Evolutionary conservation across 1,139 yeast genomes (phyloP).

Genomic region (Scheffersomyces cryptocercus): DNA sequence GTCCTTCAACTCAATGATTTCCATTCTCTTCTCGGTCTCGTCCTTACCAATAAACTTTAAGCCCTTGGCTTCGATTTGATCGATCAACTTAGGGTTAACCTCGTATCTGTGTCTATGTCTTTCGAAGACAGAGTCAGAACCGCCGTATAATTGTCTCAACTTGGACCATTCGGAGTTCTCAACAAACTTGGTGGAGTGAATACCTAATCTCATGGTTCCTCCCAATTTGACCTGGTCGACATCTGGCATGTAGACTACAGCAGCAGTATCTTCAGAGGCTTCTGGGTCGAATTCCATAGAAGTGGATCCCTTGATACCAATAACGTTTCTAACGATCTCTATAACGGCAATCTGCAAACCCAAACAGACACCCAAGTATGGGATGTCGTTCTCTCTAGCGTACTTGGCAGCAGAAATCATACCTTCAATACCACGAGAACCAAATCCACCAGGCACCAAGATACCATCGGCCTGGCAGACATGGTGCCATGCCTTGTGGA

Average conservation of each 20-base stretch:
- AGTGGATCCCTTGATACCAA: slow-evolving; percentile 69
- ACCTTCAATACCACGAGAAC: slow-evolving; percentile 96
- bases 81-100: slow-evolving; percentile 83
- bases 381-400: slow-evolving; percentile 93
- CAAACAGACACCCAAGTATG: slow-evolving; percentile 94
- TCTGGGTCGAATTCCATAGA: slow-evolving; percentile 82
- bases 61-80: slow-evolving; percentile 71
- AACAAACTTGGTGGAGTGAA: slow-evolving; percentile 85
- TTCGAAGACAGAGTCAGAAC: slow-evolving; percentile 68
- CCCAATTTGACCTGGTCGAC: slow-evolving; percentile 95
- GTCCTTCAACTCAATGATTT: slow-evolving; percentile 73
- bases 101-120: slow-evolving; percentile 99
- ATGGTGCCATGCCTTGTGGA: slow-evolving; percentile 94
- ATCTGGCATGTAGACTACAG: slow-evolving; percentile 98
- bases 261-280: slow-evolving; percentile 63
- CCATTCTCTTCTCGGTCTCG: slow-evolving; percentile 90
- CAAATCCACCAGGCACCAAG: slow-evolving; percentile 98
- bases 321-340: slow-evolving; percentile 82
- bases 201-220: slow-evolving; percentile 98
- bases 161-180: slow-evolving; percentile 66
- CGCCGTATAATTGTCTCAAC: slow-evolving; percentile 81
- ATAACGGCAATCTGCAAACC: slow-evolving; percentile 98
- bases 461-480: slow-evolving; percentile 96
- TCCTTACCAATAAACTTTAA: slow-evolving; percentile 91
- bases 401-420: slow-evolving; percentile 97